Conservation (phyloP, 2,329 filamentous ascomycete genomes). For the Ceratocystis lukuohia region DNA sequence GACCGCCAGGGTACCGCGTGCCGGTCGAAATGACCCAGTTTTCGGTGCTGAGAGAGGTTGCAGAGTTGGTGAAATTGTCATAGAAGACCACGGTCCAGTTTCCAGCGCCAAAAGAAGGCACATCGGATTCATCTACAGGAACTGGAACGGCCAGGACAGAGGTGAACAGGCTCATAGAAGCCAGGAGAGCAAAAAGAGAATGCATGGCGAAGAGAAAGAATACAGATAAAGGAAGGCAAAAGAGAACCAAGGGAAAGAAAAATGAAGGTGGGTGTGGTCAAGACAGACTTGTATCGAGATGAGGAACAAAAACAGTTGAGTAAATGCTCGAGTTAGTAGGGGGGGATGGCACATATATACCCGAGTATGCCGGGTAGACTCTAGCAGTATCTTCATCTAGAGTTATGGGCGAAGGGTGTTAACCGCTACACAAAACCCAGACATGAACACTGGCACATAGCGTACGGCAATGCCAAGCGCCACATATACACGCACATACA, state of each 20-base stretch:
- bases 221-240: background rate
- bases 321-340: background rate
- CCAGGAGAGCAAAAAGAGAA: background rate
- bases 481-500: background rate
- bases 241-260: background rate
- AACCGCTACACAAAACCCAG: background rate
- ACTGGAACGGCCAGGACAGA: background rate
- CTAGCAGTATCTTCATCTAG: background rate
- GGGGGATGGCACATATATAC: background rate
- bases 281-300: background rate
- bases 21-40: conserved; percentile 26
- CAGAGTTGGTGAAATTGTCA: conserved; percentile 23
- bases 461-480: no score
- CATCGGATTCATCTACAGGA: background rate
- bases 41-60: background rate
- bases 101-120: background rate
- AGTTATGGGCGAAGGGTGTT: background rate
- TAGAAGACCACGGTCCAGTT: conserved; percentile 23
- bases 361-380: background rate
- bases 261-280: conserved; percentile 2
- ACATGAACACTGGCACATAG: background rate
- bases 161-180: background rate
- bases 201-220: background rate
- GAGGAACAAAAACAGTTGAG: background rate
- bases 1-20: conserved; percentile 34